Base-by-base conservation (phyloP, 2,329 filamentous ascomycete species). In the Cercospora canescens region DNA sequence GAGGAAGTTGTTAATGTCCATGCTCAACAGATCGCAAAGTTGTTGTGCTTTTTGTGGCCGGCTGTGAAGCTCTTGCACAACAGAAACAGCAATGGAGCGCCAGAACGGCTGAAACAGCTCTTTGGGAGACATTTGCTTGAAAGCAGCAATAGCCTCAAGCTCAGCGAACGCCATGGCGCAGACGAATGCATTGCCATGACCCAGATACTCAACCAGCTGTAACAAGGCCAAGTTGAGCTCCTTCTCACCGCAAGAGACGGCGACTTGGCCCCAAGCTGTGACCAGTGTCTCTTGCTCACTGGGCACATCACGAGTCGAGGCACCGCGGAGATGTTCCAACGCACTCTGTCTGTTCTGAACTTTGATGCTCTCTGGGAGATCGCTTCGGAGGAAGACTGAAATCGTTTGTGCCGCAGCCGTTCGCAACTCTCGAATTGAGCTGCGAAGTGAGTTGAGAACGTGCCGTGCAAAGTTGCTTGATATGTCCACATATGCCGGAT, bases 201-300 rank as follows among this genome's bases (percentile, higher is more conserved):
- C 94, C 8, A 98, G 83, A 75, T 95, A 97, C 65, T 96, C 91
- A 8, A 97, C 84, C 6, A 98, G 85, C 70, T 91, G 89, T 63
- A 96, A 85, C 32, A 99, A 82, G 24, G 95, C 90, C 60, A 97
- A 86, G 72, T 95, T 95, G 63, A 97, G 86, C 76, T 97, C 93
- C 69, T 94, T 88, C 68, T 95, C 92, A 16, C 88, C 86, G 52
- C 91, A 90, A 9, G 90, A 85, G 64, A 87, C 85, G 67, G 92
- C 94, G 57, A 97, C 84, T 74, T 93, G 90, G n/a, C 91, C 91
- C 87, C 94, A 93, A 14, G 92, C 91, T 79, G 95, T 83, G 64
- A 98, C 90, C 69, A 92, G 89, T 18, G 92, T 94, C 78, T 98
- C 94, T 59, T 93, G 89, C 52, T 94, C 81, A 66, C 88, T 84